A percentile compares a stretch with the other conserved stretches of the same genome.
Evolutionary conservation across 2,329 filamentous ascomycete species (phyloP).

Genomic region (Aspergillus niger): DNA sequence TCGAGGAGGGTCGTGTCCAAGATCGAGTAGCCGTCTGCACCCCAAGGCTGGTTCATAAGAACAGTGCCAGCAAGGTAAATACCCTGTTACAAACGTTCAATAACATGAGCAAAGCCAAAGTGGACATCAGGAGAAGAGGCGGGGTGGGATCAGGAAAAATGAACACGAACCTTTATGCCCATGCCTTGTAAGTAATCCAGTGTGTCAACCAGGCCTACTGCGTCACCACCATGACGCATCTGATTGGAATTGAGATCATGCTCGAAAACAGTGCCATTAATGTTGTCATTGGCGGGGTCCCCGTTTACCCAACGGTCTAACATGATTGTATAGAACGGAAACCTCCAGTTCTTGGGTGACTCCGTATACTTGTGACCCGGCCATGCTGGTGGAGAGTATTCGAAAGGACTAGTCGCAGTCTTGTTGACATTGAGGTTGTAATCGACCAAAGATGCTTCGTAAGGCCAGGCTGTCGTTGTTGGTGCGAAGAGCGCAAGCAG

Average conservation of each 20-base stretch:
- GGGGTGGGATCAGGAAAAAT: neutral
- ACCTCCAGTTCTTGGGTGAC: constrained; percentile 64
- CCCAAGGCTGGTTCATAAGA: constrained; percentile 67
- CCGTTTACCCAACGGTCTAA: constrained; percentile 67
- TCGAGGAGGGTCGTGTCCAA: constrained; percentile 66
- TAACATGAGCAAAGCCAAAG: neutral
- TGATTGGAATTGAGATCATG: constrained; percentile 63
- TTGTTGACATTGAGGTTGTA: constrained; percentile 65
- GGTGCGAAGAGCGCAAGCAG: constrained; percentile 33
- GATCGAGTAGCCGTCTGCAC: constrained; percentile 61
- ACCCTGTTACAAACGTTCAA: constrained; percentile 41
- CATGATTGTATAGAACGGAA: constrained; percentile 67
- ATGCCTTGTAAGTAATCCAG: constrained; percentile 67
- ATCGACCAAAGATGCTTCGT: constrained; percentile 52
- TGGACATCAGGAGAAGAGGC: neutral
- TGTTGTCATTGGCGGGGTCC: constrained; percentile 64
- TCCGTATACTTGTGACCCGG: constrained; percentile 53
- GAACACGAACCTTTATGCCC: constrained; percentile 57
- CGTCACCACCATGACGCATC: constrained; percentile 65
- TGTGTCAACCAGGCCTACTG: constrained; percentile 59
- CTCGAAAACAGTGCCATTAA: constrained; percentile 62
- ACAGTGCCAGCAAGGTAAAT: constrained; percentile 66
- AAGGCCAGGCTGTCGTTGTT: constrained; percentile 42
- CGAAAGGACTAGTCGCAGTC: constrained; percentile 55
- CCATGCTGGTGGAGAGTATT: constrained; percentile 61